phyloP scores from a whole-genome alignment of 257 asterid genomes.

The Solanum chilense region DNA sequence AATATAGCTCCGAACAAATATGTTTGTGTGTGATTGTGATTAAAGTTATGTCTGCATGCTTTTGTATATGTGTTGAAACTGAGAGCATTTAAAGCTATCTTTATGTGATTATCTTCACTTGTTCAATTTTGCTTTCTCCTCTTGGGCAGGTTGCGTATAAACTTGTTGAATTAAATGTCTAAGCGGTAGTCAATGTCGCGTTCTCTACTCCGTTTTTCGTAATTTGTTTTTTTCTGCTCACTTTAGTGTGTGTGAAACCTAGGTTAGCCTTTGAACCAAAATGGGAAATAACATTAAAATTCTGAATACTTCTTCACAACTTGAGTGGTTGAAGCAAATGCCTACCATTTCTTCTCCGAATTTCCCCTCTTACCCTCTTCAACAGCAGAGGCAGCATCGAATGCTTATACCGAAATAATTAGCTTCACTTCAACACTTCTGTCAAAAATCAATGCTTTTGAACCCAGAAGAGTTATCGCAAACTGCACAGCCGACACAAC shows the following conservation, averaged over 20 bases:
- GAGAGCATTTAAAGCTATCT: neutral
- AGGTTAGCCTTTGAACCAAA: constrained; percentile 58
- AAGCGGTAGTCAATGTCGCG: neutral
- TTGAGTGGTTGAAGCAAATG: constrained; percentile 79
- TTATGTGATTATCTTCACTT: neutral
- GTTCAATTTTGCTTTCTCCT: neutral
- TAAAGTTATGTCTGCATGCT: neutral
- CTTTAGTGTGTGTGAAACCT: constrained; percentile 31
- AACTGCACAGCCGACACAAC: constrained; percentile 41
- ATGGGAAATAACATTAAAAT: constrained; percentile 51
- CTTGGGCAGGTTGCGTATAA: neutral
- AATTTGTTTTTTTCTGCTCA: neutral
- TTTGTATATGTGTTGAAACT: neutral
- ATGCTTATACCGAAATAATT: constrained; percentile 50
- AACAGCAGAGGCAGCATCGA: constrained; percentile 27
- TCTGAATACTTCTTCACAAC: constrained; percentile 51
- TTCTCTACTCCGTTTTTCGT: neutral
- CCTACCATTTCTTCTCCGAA: constrained; percentile 56
- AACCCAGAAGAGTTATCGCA: constrained; percentile 62
- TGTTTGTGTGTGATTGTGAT: neutral
- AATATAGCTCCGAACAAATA: neutral
- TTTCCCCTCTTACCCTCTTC: constrained; percentile 48
- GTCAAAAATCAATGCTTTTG: constrained; percentile 45
- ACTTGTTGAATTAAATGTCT: neutral
- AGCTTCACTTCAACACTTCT: constrained; percentile 44